phyloP scores from a whole-genome alignment of 2,329 filamentous ascomycete genomes.

The Colletotrichum chlorophyti region DNA sequence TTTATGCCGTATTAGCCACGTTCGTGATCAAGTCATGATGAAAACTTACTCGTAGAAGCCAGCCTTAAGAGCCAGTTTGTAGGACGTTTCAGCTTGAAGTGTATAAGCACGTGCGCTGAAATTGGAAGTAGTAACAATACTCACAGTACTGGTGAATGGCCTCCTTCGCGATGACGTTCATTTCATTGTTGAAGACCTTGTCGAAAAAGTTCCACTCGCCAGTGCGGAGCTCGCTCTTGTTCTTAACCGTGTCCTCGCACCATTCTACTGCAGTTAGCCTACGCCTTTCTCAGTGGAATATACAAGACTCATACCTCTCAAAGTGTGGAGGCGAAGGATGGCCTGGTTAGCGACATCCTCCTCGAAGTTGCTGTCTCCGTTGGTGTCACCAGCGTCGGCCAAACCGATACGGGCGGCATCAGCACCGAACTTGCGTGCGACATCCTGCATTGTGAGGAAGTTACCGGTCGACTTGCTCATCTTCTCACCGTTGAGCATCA shows the following conservation, averaged over 20 bases:
- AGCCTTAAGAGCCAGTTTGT: conserved; percentile 82
- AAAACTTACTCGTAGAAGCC: conserved; percentile 75
- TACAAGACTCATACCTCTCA: conserved; percentile 26
- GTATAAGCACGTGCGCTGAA: background rate
- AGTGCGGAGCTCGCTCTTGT: conserved; percentile 75
- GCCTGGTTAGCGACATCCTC: conserved; percentile 92
- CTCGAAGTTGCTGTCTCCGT: conserved; percentile 96
- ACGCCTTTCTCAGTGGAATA: background rate
- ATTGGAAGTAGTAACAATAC: background rate
- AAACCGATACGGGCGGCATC: conserved; percentile 91
- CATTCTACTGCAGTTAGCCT: conserved; percentile 66
- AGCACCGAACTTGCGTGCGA: conserved; percentile 91
- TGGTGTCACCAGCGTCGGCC: conserved; percentile 92
- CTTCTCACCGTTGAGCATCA: conserved; percentile 96
- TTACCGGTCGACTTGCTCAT: conserved; percentile 98
- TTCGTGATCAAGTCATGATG: background rate
- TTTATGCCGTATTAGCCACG: background rate
- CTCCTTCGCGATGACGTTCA: conserved; percentile 83
- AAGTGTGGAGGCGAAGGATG: conserved; percentile 80
- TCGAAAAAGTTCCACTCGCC: conserved; percentile 85
- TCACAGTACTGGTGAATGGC: conserved; percentile 74
- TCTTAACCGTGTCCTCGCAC: conserved; percentile 84
- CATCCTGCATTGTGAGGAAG: conserved; percentile 89
- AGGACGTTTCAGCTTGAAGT: conserved; percentile 23
- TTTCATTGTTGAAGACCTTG: conserved; percentile 89